phyloP scores from a whole-genome alignment of 805 yeast genomes.

The Nakazawaea siamensis region DNA sequence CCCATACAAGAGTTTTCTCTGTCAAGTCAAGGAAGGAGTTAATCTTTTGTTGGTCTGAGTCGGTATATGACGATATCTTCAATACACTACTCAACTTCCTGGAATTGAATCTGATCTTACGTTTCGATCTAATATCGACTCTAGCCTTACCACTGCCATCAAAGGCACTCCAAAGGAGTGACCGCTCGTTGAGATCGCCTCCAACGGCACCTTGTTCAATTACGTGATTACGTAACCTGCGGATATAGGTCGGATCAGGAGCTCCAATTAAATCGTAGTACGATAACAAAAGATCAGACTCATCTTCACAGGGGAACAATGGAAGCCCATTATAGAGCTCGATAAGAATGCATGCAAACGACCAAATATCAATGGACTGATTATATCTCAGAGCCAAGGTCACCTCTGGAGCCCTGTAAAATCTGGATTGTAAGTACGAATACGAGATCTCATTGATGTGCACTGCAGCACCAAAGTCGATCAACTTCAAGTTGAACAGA shows the following conservation, averaged over 20 bases:
- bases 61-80: constrained; percentile 11
- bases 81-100: constrained; percentile 13
- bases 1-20: constrained; percentile 25
- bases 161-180: constrained; percentile 31
- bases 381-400: constrained; percentile 56
- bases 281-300: constrained; percentile 36
- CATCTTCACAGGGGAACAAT: constrained; percentile 40
- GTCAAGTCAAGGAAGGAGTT: constrained; percentile 19
- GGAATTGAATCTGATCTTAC: not conserved
- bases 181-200: constrained; percentile 15
- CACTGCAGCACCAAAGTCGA: constrained; percentile 76
- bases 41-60: no score
- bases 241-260: constrained; percentile 33
- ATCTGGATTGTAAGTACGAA: constrained; percentile 55
- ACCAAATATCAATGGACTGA: constrained; percentile 73
- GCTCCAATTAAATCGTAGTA: constrained; percentile 37
- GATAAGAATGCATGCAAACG: constrained; percentile 86
- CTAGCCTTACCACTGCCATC: constrained; percentile 16
- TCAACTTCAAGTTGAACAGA: constrained; percentile 48
- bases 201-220: constrained; percentile 26
- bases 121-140: not conserved
- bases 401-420: constrained; percentile 76
- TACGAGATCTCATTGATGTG: constrained; percentile 31
- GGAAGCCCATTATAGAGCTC: constrained; percentile 63
- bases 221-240: constrained; percentile 30